phyloP scores from a whole-genome alignment of 352 stramenopile genomes.

The Phytophthora capsici region DNA sequence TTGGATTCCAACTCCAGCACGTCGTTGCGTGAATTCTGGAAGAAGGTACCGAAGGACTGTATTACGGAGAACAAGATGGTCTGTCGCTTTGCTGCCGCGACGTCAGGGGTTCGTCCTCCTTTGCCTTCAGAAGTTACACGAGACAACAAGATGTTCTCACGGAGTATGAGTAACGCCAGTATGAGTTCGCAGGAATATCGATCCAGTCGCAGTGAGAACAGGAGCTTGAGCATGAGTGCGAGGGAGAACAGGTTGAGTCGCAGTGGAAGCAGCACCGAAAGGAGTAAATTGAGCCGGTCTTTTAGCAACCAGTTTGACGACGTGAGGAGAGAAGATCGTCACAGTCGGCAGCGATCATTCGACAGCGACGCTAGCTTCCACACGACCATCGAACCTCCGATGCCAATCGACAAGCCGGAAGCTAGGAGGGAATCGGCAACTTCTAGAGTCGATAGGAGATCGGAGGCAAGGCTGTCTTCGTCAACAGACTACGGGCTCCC shows the following conservation, averaged over 20 bases:
- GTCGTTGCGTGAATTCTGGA: conserved; percentile 60
- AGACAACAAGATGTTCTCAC: conserved; percentile 19
- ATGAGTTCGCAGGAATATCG: conserved; percentile 24
- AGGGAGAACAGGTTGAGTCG: conserved; percentile 19
- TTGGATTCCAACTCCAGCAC: conserved; percentile 44
- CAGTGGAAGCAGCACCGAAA: conserved; percentile 22
- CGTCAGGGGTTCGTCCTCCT: not conserved
- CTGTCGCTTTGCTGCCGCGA: conserved; percentile 50
- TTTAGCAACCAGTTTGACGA: conserved; percentile 33
- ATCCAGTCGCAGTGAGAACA: conserved; percentile 26
- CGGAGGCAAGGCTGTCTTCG: conserved; percentile 11
- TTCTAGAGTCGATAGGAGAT: conserved; percentile 7
- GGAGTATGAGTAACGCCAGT: conserved; percentile 30
- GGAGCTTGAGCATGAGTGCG: conserved; percentile 29
- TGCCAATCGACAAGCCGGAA: conserved; percentile 2
- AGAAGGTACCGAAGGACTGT: conserved; percentile 54
- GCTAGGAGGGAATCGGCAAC: conserved; percentile 18
- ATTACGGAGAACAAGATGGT: conserved; percentile 72
- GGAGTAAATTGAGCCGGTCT: conserved; percentile 5
- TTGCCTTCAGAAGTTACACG: conserved; percentile 2
- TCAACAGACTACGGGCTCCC: conserved; percentile 7
- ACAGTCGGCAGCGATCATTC: conserved; percentile 27
- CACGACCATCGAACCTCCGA: conserved; percentile 31
- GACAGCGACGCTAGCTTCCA: conserved; percentile 36
- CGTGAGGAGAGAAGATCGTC: conserved; percentile 4